Evolutionary conservation across 306 rosid genomes (phyloP).

Genomic region (Castanopsis chinensis): DNA sequence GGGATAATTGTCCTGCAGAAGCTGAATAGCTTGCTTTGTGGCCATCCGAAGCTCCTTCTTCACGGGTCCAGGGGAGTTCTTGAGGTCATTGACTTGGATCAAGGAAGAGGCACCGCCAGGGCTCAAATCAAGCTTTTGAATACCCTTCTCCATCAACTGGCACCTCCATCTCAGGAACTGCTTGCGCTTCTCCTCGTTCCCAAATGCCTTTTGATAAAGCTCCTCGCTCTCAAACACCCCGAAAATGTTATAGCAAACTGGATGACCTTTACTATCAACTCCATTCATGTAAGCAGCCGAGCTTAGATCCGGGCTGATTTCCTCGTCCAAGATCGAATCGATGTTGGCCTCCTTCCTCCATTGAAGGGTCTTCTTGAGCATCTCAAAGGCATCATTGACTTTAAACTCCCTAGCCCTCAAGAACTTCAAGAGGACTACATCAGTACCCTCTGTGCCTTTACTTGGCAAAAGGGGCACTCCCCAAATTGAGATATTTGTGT

Average conservation of each 20-base stretch:
- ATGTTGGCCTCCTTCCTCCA: conserved; percentile 75
- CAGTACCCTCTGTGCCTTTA: conserved; percentile 55
- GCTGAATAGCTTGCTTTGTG: conserved; percentile 71
- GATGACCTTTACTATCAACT: conserved; percentile 64
- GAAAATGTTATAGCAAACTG: conserved; percentile 77
- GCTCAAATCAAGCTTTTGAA: conserved; percentile 53
- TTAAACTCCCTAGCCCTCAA: conserved; percentile 84
- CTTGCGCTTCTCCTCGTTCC: conserved; percentile 70
- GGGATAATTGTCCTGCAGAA: conserved; percentile 91
- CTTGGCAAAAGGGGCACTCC: conserved; percentile 64
- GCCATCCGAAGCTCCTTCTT: conserved; percentile 76
- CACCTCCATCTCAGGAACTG: conserved; percentile 84
- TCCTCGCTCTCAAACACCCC: conserved; percentile 73
- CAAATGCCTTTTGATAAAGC: conserved; percentile 63
- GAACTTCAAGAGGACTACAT: conserved; percentile 72
- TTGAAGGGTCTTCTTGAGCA: conserved; percentile 64
- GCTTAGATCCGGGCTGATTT: conserved; percentile 51
- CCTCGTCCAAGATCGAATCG: conserved; percentile 57
- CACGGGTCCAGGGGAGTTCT: conserved; percentile 67
- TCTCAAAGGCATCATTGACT: conserved; percentile 64
- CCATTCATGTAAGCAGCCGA: conserved; percentile 63
- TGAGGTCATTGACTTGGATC: conserved; percentile 78
- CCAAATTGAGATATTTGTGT: conserved; percentile 58
- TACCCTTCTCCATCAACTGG: conserved; percentile 76
- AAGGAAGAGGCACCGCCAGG: conserved; percentile 56